Evolutionary conservation across 163 green algal genomes (phyloP).

Genomic region (Chlorella variabilis): DNA sequence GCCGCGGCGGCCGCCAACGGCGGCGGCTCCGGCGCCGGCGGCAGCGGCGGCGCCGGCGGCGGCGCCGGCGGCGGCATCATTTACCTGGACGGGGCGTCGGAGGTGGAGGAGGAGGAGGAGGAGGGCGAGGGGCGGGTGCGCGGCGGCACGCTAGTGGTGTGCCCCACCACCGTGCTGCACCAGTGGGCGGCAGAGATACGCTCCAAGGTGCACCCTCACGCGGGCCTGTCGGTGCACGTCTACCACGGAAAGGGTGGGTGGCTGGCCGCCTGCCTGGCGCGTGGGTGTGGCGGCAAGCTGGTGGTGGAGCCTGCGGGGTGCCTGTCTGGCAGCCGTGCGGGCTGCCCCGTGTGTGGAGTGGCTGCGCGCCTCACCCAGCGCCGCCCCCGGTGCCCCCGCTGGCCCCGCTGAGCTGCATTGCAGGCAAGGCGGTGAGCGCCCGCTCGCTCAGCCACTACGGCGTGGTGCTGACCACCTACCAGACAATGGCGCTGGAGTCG

Average conservation of each 20-base stretch:
- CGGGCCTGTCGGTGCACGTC: slow-evolving; percentile 62
- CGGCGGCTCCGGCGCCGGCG: neutral
- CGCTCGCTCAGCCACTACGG: slow-evolving; percentile 62
- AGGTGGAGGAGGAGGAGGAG: neutral
- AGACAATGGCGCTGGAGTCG: slow-evolving; percentile 76
- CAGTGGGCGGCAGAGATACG: slow-evolving; percentile 87
- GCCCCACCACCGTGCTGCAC: slow-evolving; percentile 85
- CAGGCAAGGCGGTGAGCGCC: slow-evolving; percentile 52
- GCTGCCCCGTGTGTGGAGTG: too few species aligned
- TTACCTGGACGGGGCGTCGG: neutral
- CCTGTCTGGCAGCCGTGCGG: too few species aligned
- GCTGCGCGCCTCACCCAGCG: too few species aligned
- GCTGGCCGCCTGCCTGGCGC: neutral
- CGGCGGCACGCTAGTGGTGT: slow-evolving; percentile 91
- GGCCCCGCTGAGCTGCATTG: neutral
- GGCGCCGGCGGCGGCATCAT: neutral
- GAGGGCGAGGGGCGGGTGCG: slow-evolving; percentile 19
- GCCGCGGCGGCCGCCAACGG: neutral
- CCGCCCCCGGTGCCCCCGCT: too few species aligned
- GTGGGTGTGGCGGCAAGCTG: too few species aligned
- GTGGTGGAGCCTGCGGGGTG: too few species aligned
- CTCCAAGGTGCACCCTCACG: slow-evolving; percentile 69
- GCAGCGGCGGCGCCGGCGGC: neutral
- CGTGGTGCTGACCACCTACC: slow-evolving; percentile 92
- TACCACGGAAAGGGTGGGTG: slow-evolving; percentile 71